phyloP scores from a whole-genome alignment of 352 stramenopile species.

The Phytophthora citrophthora region DNA sequence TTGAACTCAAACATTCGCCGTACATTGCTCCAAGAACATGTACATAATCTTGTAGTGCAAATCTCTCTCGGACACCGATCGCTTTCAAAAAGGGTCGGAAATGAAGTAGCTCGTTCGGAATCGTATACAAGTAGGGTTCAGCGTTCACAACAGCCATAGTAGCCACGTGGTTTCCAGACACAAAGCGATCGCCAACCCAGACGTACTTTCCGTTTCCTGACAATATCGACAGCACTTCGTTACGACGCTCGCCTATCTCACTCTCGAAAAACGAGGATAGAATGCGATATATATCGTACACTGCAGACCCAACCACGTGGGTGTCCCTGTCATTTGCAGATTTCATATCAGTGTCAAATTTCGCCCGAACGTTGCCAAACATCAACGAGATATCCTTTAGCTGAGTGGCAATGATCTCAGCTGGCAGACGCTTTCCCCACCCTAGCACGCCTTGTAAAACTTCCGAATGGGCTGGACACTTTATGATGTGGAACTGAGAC shows the following conservation, averaged over 20 bases:
- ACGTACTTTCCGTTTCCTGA: conserved; percentile 55
- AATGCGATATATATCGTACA: conserved; percentile 66
- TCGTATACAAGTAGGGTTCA: conserved; percentile 67
- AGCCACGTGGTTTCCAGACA: conserved; percentile 56
- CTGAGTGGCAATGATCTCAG: conserved; percentile 55
- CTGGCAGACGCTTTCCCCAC: conserved; percentile 47
- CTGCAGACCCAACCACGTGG: conserved; percentile 54
- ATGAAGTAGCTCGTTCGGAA: conserved; percentile 69
- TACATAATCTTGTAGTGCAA: conserved; percentile 64
- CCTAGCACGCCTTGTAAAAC: conserved; percentile 47
- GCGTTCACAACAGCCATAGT: conserved; percentile 56
- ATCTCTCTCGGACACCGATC: conserved; percentile 68
- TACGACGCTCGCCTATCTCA: conserved; percentile 27
- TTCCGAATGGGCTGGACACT: conserved; percentile 47
- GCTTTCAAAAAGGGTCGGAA: conserved; percentile 68
- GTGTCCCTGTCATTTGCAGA: conserved; percentile 26
- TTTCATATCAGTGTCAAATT: conserved; percentile 3
- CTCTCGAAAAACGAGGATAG: conserved; percentile 68
- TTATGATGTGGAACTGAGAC: conserved; percentile 68
- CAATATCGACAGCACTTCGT: conserved; percentile 45
- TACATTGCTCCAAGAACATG: conserved; percentile 63
- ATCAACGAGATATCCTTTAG: conserved; percentile 56
- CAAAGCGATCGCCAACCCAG: conserved; percentile 70
- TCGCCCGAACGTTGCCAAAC: conserved; percentile 23
- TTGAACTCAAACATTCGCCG: conserved; percentile 36